These are phyloP conservation scores for Nyctanthes arbortristis DNA, from an alignment of 257 asterid genomes.

Conservation along the genomic window DNA sequence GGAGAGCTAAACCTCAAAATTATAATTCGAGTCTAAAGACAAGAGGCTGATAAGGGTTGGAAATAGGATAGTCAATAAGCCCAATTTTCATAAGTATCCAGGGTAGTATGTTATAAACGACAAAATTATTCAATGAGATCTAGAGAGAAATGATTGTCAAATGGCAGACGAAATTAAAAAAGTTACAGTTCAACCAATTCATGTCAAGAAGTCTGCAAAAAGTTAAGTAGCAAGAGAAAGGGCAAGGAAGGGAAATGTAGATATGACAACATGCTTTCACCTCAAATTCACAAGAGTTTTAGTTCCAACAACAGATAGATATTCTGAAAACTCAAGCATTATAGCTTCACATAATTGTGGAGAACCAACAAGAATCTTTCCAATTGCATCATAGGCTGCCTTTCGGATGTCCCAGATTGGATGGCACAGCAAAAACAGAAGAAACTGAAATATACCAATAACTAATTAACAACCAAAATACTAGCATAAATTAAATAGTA, in stretches of 20 bases:
- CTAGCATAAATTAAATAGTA: constrained; percentile 17
- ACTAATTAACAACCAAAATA: constrained; percentile 28
- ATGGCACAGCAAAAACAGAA: constrained; percentile 77
- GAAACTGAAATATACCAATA: constrained; percentile 52
- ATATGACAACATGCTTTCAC: constrained; percentile 31
- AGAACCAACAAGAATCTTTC: constrained; percentile 76
- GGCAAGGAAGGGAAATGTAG: neutral
- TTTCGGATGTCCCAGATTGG: constrained; percentile 80
- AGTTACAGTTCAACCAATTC: neutral
- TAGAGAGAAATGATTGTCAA: neutral
- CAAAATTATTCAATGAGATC: neutral
- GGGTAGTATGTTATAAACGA: neutral
- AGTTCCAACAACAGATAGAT: constrained; percentile 78
- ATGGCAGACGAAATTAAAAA: neutral
- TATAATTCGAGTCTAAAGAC: neutral
- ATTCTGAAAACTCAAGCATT: constrained; percentile 59
- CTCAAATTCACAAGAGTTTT: constrained; percentile 70
- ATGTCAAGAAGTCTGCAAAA: constrained; percentile 13
- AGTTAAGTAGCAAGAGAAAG: constrained; percentile 8
- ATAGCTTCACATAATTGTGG: constrained; percentile 63
- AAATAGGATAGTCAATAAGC: neutral
- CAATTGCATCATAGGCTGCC: constrained; percentile 61
- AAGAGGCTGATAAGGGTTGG: neutral
- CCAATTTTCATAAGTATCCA: neutral
- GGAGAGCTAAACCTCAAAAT: neutral